A percentile compares a stretch with the other conserved stretches of the same genome.
phyloP scores from a whole-genome alignment of 768 basidiomycete genomes.

The Astraeus odoratus region DNA sequence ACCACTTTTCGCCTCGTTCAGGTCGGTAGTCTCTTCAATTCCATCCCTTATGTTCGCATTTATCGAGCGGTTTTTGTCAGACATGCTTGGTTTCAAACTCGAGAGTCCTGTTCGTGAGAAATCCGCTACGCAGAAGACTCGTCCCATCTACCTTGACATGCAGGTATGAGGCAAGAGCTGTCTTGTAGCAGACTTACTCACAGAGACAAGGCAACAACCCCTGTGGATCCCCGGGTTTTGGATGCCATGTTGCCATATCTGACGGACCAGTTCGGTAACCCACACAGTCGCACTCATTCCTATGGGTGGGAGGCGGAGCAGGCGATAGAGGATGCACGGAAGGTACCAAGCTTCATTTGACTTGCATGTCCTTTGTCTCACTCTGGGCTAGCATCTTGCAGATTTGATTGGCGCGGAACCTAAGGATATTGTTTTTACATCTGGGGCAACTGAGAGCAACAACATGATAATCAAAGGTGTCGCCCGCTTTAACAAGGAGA shows the following conservation, averaged over 20 bases:
- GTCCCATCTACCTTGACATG: slow-evolving; percentile 98
- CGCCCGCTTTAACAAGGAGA: slow-evolving; percentile 90
- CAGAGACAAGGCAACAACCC: slow-evolving; percentile 78
- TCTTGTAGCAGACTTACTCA: slow-evolving; percentile 5
- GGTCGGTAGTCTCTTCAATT: slow-evolving; percentile 35
- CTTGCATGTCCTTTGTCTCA: background rate
- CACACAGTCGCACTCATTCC: slow-evolving; percentile 96
- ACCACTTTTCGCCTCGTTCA: slow-evolving; percentile 60
- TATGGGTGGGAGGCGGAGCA: slow-evolving; percentile 99
- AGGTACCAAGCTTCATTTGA: slow-evolving; percentile 37
- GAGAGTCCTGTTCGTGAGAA: slow-evolving; percentile 56
- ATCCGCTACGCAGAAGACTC: slow-evolving; percentile 49
- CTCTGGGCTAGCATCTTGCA: slow-evolving; percentile 64
- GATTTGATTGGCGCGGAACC: slow-evolving; percentile 88
- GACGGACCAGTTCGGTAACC: slow-evolving; percentile 96
- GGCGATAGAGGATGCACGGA: slow-evolving; percentile 87
- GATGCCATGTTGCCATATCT: slow-evolving; percentile 95
- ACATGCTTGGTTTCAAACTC: slow-evolving; percentile 87
- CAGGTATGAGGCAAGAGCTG: slow-evolving; percentile 48
- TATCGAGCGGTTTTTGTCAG: slow-evolving; percentile 29
- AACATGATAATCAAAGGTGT: slow-evolving; percentile 98
- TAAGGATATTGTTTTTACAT: slow-evolving; percentile 97
- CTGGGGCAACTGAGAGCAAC: slow-evolving; percentile 96
- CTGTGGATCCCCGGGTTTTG: slow-evolving; percentile 92
- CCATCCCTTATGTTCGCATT: background rate